phyloP scores from a whole-genome alignment of 2,329 filamentous ascomycete species.

The Magnaporthiopsis poae region DNA sequence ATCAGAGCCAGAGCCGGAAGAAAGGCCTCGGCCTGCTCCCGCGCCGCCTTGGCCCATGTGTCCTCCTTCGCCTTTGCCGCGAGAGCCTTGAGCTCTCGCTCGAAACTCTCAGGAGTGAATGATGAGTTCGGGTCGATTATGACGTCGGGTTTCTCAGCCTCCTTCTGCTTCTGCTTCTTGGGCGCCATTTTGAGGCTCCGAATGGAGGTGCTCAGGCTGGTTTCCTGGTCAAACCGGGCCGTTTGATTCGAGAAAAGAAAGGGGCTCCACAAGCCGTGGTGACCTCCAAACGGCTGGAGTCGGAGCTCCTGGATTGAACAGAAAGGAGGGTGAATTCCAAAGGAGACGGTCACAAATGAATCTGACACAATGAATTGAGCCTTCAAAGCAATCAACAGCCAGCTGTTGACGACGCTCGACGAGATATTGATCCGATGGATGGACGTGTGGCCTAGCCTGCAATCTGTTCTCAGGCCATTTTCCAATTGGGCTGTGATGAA shows the following conservation, averaged over 20 bases:
- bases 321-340: background rate
- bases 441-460: conserved; percentile 21
- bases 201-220: background rate
- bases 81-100: conserved; percentile 42
- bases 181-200: conserved; percentile 9
- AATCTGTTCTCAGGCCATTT: conserved; percentile 17
- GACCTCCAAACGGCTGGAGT: background rate
- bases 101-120: conserved; percentile 42
- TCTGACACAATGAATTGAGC: background rate
- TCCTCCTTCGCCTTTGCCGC: conserved; percentile 33
- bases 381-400: background rate
- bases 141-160: background rate
- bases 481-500: conserved; percentile 1
- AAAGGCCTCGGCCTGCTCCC: conserved; percentile 31
- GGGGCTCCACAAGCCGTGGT: background rate
- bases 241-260: background rate
- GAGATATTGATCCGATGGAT: background rate
- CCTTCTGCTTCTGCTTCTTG: conserved; percentile 7
- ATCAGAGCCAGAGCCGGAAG: conserved; percentile 35
- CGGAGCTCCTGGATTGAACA: no score
- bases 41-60: conserved; percentile 23
- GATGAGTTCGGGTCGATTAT: conserved; percentile 23
- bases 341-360: background rate
- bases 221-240: background rate
- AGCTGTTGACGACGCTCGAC: conserved; percentile 1